Base-by-base conservation (phyloP, 164 flowering plant genomes). In the Berberis vulgaris region DNA sequence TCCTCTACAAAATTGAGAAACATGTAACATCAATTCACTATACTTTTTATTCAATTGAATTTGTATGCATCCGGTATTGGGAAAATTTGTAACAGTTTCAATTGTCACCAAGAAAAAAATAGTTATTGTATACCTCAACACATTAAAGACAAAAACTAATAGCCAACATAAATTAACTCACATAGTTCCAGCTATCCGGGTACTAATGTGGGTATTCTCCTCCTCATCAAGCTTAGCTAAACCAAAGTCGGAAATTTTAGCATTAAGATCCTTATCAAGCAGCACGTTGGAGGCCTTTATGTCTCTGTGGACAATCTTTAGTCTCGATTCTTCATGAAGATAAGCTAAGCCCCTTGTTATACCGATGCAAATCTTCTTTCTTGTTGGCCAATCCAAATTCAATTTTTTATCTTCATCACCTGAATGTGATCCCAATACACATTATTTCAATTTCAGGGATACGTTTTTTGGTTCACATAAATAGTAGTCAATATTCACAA, bases 181-280 rank as follows among this genome's bases (percentile, higher is more conserved):
- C 96, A 80, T 70, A 5, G 96, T 89, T 76, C 96, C 96, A 38
- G 96, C 93, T 60, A 86, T 71, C 45, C 87, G 67, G 4, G 96
- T 86, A 69, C 85, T 86, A 73, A 88, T 86, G 60, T 86, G 92
- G 10, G 93, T 85, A 7, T 85, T 75, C 41, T 84, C 86, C 54
- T 85, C 87, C 65, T 85, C 93, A 70, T 83, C 78, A 62, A 87
- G 89, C 69, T 81, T 85, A 39, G 96, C 93, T 54, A 89, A 71
- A 46, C 93, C 96, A 76, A 89, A 89, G 72, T 89, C 96, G 8
- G 96, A 87, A 69, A 87, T 87, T 66, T 87, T 89, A 4, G 96
- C 81, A 66, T 80, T 85, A 4, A 85, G 71, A 66, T 83, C 72
- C 69, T 79, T 84, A 70, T 85, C 96, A 52, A 89, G 86, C 46